phyloP scores from a whole-genome alignment of 164 flowering plant genomes.

The Vitis amurensis region DNA sequence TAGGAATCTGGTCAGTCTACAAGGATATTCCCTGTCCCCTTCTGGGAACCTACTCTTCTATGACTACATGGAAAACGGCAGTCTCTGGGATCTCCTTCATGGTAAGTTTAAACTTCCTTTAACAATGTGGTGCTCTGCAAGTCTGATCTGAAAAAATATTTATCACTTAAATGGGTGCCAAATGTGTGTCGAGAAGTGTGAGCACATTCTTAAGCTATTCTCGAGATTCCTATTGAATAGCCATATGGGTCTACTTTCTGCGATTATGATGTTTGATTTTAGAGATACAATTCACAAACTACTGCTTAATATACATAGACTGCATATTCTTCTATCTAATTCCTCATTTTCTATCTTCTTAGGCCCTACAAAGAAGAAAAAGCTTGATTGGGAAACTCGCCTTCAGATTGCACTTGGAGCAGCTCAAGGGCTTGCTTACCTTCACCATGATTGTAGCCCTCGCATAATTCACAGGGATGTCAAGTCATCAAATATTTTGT shows the following conservation, averaged over 20 bases:
- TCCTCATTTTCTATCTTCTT: not conserved
- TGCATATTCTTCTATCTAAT: no score
- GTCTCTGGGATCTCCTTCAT: constrained; percentile 97
- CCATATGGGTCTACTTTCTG: no score
- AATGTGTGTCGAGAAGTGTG: no score
- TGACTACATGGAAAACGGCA: constrained; percentile 99
- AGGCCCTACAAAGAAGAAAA: constrained; percentile 79
- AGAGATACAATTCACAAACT: no score
- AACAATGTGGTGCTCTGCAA: not conserved
- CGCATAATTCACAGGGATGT: constrained; percentile 95
- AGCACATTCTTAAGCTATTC: not conserved
- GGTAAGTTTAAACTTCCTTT: constrained; percentile 40
- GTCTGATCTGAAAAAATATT: not conserved
- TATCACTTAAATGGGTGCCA: not conserved
- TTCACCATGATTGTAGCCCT: constrained; percentile 97
- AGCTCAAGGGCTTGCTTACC: constrained; percentile 89
- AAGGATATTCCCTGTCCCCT: constrained; percentile 88
- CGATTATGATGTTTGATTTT: no score
- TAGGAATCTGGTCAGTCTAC: constrained; percentile 89
- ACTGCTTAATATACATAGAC: no score
- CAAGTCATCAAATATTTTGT: constrained; percentile 87
- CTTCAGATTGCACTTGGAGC: constrained; percentile 84
- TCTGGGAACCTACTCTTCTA: constrained; percentile 91
- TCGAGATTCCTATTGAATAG: no score
- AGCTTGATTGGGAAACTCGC: constrained; percentile 88